Base-by-base conservation (phyloP, 208 protist species). In the Trypanosoma platydactyli region DNA sequence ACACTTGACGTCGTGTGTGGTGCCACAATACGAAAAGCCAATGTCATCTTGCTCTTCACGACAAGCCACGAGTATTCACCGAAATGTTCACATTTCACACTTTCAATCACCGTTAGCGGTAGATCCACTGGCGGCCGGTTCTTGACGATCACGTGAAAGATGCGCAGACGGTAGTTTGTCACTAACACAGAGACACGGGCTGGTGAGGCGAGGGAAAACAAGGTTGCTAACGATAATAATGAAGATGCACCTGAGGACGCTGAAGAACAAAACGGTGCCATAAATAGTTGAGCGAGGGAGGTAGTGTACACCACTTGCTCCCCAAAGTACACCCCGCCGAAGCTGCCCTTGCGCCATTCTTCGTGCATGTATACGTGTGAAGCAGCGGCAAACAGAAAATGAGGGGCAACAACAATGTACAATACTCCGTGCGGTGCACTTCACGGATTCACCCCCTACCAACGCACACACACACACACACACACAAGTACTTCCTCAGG, bases 151-250 rank as follows among this genome's bases (percentile, higher is more conserved):
- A 66, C n/a, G 18, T 66, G 45, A 33, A 22, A 42, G 15, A 66
- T 29, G 38, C 61, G 61, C 46, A 66, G 16, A n/a, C 44, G 61
- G 22, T 66, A 66, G 20, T 54, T 66, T 12, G 61, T 55, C 41
- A 66, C 45, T 13, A 56, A 18, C 24, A 53, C 46, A 1, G 61
- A 66, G 15, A 66, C 61, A 5, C 30, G 11, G 42, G 61, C 11
- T n/a, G 42, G 9, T 35, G 50, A 16, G 24, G 5, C 11, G 9
- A 35, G 20, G 20, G 56, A 45, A n/a, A 29, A 59, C n/a, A 33
- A 35, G 4, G 11, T 30, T 38, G 33, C 3, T 38, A 9, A 38
- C 9, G 33, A 38, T 9, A 38, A 49, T 15, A 15, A 49, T 15
- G 20, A 49, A 3, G 20, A 49, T 15, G 20, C 3, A 25, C 3